These are phyloP conservation scores for Apiotrichum akiyoshidainum DNA, from an alignment of 1,284 basidiomycete genomes.

Conservation along the genomic window DNA sequence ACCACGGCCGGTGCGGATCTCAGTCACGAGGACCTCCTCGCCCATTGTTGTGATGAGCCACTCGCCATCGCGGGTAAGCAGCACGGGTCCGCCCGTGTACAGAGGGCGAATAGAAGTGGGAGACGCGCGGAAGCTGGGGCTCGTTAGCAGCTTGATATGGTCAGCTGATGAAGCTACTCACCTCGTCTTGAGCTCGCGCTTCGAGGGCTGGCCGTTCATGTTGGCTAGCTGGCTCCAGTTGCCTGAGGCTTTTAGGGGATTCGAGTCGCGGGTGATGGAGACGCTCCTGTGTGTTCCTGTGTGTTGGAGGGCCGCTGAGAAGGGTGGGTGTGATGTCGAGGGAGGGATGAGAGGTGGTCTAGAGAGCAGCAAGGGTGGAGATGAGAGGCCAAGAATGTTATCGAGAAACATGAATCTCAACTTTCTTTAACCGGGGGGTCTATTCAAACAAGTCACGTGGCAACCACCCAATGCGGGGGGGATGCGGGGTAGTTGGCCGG, in stretches of 20 bases:
- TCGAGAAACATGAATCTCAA: too few relatives aligned
- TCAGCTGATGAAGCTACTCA: conserved; percentile 12
- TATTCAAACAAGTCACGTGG: too few relatives aligned
- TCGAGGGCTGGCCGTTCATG: conserved; percentile 38
- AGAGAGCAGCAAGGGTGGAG: too few relatives aligned
- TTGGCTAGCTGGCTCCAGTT: not conserved
- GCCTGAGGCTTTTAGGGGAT: not conserved
- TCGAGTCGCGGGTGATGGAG: too few relatives aligned
- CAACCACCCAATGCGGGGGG: too few relatives aligned
- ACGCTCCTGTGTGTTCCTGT: too few relatives aligned
- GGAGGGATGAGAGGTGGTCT: too few relatives aligned
- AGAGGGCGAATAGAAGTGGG: conserved; percentile 59
- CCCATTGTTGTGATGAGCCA: conserved; percentile 80
- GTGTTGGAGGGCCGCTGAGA: too few relatives aligned
- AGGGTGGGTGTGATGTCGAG: too few relatives aligned
- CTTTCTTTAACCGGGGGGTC: too few relatives aligned
- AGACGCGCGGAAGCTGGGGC: conserved; percentile 46
- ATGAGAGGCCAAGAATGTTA: too few relatives aligned
- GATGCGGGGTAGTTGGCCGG: too few relatives aligned
- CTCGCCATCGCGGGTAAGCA: conserved; percentile 72
- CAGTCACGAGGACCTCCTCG: conserved; percentile 79
- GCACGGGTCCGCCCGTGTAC: conserved; percentile 82
- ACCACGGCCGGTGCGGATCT: conserved; percentile 67
- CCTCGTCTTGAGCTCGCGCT: conserved; percentile 45
- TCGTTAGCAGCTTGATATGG: not conserved